Percentiles rank a stretch among this genome's conserved stretches.
phyloP scores from a whole-genome alignment of 768 basidiomycete species.

The Leccinum disarticulatum region DNA sequence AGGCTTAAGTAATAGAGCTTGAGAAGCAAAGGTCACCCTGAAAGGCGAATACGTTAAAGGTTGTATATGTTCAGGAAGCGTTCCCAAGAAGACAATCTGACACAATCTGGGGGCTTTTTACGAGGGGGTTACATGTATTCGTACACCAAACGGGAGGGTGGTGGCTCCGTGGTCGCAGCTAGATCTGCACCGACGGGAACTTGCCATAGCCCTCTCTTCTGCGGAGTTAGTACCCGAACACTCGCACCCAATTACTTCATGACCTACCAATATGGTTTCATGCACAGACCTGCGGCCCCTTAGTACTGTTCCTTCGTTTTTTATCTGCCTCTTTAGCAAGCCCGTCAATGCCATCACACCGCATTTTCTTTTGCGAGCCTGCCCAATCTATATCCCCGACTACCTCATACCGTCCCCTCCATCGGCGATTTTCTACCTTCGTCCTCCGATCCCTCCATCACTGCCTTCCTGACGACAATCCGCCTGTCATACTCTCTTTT shows the following conservation, averaged over 20 bases:
- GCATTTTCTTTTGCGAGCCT: conserved; percentile 26
- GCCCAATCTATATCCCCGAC: conserved; percentile 34
- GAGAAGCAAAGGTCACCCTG: conserved; percentile 18
- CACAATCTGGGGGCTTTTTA: conserved; percentile 11
- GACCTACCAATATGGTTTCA: conserved; percentile 31
- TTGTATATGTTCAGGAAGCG: conserved; percentile 19
- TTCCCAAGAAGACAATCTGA: conserved; percentile 20
- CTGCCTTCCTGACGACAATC: conserved; percentile 24
- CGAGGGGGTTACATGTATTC: conserved; percentile 3
- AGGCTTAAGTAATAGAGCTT: conserved; percentile 33
- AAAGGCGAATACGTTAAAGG: conserved; percentile 18
- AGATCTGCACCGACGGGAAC: conserved; percentile 29
- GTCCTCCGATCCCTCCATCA: conserved; percentile 31
- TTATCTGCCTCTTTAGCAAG: conserved; percentile 31
- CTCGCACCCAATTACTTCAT: conserved; percentile 34
- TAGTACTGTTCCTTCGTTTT: conserved; percentile 18
- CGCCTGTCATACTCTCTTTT: conserved; percentile 17
- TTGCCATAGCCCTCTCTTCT: conserved; percentile 23
- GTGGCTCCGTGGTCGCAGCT: conserved; percentile 29
- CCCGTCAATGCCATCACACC: conserved; percentile 32
- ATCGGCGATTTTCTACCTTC: conserved; percentile 30
- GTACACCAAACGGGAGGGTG: conserved; percentile 14
- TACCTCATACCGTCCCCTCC: conserved; percentile 12
- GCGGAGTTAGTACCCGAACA: conserved; percentile 35
- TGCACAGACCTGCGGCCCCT: conserved; percentile 33